Conservation (phyloP, 2,329 filamentous ascomycete species). For the Fusarium duplospermum region DNA sequence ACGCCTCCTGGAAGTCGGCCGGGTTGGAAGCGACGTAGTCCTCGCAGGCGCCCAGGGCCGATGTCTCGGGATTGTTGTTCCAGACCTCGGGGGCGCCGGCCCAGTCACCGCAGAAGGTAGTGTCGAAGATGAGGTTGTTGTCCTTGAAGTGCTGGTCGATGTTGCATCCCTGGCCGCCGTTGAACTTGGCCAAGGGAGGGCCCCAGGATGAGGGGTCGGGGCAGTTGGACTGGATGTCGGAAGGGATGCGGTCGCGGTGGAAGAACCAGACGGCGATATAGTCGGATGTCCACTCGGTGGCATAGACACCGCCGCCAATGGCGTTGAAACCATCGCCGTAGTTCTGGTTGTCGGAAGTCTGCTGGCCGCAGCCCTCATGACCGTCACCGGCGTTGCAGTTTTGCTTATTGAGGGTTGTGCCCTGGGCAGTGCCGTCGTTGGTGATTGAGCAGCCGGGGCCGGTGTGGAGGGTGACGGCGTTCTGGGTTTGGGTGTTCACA, state of each 20-base stretch:
- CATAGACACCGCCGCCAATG: conserved; percentile 76
- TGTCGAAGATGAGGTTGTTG: conserved; percentile 84
- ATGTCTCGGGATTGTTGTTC: conserved; percentile 67
- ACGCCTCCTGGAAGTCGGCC: conserved; percentile 75
- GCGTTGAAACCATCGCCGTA: conserved; percentile 80
- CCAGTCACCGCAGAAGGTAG: conserved; percentile 90
- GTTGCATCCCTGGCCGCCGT: conserved; percentile 74
- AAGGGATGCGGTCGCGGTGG: conserved; percentile 71
- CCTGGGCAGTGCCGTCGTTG: conserved; percentile 59
- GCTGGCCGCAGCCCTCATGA: conserved; percentile 70
- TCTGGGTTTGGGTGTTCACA: conserved; percentile 70
- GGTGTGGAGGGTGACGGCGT: conserved; percentile 78
- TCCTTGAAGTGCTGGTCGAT: conserved; percentile 76
- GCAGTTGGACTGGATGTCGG: conserved; percentile 67
- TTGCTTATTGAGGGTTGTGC: conserved; percentile 57
- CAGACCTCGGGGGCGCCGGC: conserved; percentile 74
- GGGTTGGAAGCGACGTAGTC: conserved; percentile 80
- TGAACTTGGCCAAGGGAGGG: conserved; percentile 74
- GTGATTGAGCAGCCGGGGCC: conserved; percentile 67
- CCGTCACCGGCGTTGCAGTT: conserved; percentile 69
- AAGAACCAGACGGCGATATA: conserved; percentile 88
- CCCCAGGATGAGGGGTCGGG: conserved; percentile 79
- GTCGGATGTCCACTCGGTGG: conserved; percentile 78
- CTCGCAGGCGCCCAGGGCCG: conserved; percentile 74
- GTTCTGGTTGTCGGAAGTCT: conserved; percentile 61